phyloP scores from a whole-genome alignment of 768 basidiomycete species.

The Leccinum variicolor region DNA sequence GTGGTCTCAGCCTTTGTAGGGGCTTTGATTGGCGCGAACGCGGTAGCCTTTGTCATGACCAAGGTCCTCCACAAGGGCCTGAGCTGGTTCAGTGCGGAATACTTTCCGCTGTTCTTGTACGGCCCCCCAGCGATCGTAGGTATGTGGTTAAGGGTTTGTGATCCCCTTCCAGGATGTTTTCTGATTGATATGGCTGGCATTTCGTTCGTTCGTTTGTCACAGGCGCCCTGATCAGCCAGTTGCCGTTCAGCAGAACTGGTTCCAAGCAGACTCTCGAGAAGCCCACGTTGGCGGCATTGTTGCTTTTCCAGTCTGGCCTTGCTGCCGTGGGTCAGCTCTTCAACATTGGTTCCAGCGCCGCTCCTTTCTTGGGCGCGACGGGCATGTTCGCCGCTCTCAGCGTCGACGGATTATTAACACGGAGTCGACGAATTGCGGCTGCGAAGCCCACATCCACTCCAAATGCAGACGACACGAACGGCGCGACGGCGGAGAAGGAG shows the following conservation, averaged over 20 bases:
- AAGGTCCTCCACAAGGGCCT: conserved; percentile 60
- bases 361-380: conserved; percentile 62
- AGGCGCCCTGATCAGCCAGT: conserved; percentile 67
- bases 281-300: conserved; percentile 53
- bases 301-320: conserved; percentile 55
- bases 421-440: too few relatives aligned
- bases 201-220: neutral
- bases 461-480: conserved; percentile 3
- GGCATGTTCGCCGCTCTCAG: conserved; percentile 53
- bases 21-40: conserved; percentile 61
- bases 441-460: too few relatives aligned
- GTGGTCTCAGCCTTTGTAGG: conserved; percentile 51
- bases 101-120: conserved; percentile 64
- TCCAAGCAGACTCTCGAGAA: conserved; percentile 48
- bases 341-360: conserved; percentile 71
- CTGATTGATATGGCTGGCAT: neutral
- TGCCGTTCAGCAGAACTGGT: conserved; percentile 38
- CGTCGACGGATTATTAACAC: too few relatives aligned
- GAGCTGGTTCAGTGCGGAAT: conserved; percentile 83
- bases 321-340: conserved; percentile 61
- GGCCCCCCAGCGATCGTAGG: conserved; percentile 73
- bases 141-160: conserved; percentile 28
- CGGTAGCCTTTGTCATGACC: conserved; percentile 67
- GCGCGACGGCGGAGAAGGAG: neutral
- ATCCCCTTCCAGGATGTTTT: neutral